A percentile compares a stretch with the other conserved stretches of the same genome.
These are phyloP conservation scores for Pterulicium gracile DNA, from an alignment of 1,284 basidiomycete species.

Conservation along the genomic window DNA sequence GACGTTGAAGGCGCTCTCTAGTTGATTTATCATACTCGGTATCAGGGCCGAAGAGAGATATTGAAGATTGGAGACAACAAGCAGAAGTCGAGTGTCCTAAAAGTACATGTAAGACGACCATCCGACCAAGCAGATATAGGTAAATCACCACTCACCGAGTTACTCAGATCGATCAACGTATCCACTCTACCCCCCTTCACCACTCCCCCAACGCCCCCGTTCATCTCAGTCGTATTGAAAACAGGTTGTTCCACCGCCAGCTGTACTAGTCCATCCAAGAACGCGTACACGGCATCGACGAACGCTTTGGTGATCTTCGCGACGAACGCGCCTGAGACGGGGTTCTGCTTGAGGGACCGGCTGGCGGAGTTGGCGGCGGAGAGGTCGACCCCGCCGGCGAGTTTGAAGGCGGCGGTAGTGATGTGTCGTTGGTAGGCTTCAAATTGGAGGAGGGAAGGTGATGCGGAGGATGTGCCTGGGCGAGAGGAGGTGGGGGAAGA, in stretches of 20 bases:
- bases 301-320: slow-evolving; percentile 80
- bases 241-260: slow-evolving; percentile 71
- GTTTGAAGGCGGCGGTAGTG: slow-evolving; percentile 69
- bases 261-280: slow-evolving; percentile 83
- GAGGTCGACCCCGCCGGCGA: slow-evolving; percentile 73
- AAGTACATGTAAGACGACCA: slow-evolving; percentile 11
- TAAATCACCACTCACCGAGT: slow-evolving; percentile 36
- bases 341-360: slow-evolving; percentile 41
- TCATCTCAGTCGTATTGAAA: slow-evolving; percentile 26
- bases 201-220: too few species aligned
- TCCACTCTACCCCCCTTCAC: too few species aligned
- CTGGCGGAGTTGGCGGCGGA: slow-evolving; percentile 21
- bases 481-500: slow-evolving; percentile 43
- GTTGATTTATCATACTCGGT: slow-evolving; percentile 72
- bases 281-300: slow-evolving; percentile 79
- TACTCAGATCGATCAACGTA: slow-evolving; percentile 46
- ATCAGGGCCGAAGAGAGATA: slow-evolving; percentile 65
- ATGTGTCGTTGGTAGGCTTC: slow-evolving; percentile 80
- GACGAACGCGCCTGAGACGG: slow-evolving; percentile 45
- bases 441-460: slow-evolving; percentile 68
- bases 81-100: slow-evolving; percentile 79
- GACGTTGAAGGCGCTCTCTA: slow-evolving; percentile 70
- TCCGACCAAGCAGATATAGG: slow-evolving; percentile 8
- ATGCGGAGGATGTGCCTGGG: too few species aligned
- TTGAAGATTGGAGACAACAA: slow-evolving; percentile 86